Evolutionary conservation across 768 basidiomycete genomes (phyloP).

Genomic region (Pisolithus sp.): DNA sequence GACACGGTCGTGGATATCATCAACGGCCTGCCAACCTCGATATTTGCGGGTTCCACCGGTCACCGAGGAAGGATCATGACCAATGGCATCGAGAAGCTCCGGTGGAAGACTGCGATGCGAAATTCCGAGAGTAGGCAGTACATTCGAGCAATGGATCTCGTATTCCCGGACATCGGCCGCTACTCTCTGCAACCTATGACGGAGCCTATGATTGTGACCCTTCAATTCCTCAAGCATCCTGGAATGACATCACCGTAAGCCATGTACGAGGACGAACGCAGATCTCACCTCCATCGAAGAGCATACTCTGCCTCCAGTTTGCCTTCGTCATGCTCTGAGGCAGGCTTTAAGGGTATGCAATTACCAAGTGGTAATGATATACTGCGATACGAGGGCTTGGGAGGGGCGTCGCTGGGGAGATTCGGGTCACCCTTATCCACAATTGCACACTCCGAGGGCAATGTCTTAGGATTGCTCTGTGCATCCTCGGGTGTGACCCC

Average conservation of each 20-base stretch:
- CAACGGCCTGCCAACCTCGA: constrained; percentile 65
- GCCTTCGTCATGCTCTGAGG: constrained; percentile 41
- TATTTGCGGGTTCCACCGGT: constrained; percentile 56
- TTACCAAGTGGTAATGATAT: constrained; percentile 30
- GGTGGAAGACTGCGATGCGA: constrained; percentile 46
- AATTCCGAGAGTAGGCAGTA: constrained; percentile 43
- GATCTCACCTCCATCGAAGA: constrained; percentile 21
- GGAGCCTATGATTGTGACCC: constrained; percentile 59
- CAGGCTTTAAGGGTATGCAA: constrained; percentile 29
- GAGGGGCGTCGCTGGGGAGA: background rate
- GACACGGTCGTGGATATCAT: constrained; percentile 65
- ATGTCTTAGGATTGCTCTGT: too few relatives aligned
- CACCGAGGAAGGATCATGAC: constrained; percentile 73
- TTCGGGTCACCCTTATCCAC: background rate
- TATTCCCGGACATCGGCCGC: constrained; percentile 59
- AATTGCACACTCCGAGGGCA: background rate
- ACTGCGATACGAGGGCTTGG: constrained; percentile 20
- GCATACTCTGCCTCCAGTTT: constrained; percentile 52
- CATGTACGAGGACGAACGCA: background rate
- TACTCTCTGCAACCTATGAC: constrained; percentile 63
- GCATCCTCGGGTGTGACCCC: too few relatives aligned
- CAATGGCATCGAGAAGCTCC: constrained; percentile 68
- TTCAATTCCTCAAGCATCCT: constrained; percentile 58
- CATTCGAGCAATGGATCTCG: constrained; percentile 49
- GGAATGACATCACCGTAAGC: constrained; percentile 1